Conservation (phyloP, 345 rosid genomes). For the Gossypium rotundifolium region DNA sequence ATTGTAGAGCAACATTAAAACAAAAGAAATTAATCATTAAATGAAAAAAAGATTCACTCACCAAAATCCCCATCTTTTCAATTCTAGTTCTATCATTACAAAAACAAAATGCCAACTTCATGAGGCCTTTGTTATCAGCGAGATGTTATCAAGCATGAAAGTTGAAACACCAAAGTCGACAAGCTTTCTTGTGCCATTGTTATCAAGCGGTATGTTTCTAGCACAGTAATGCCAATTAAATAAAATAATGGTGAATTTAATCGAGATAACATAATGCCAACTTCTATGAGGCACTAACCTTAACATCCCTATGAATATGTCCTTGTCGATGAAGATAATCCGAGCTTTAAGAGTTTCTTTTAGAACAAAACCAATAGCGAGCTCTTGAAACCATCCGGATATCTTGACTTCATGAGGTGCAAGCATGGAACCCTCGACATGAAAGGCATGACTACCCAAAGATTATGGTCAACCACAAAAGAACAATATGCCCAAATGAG, state of each 20-base stretch:
- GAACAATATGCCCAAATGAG: constrained; percentile 76
- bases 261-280: not conserved
- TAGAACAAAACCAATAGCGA: constrained; percentile 67
- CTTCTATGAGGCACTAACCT: constrained; percentile 7
- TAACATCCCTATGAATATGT: constrained; percentile 93
- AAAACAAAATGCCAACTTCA: no score
- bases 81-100: no score
- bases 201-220: constrained; percentile 82
- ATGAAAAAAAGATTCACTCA: not conserved
- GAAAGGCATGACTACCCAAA: constrained; percentile 95
- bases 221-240: constrained; percentile 35
- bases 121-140: no score
- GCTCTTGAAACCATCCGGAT: constrained; percentile 86
- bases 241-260: not conserved
- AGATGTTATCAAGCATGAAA: no score
- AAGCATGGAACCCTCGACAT: constrained; percentile 94
- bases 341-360: constrained; percentile 94
- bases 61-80: no score
- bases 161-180: constrained; percentile 95
- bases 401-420: constrained; percentile 82
- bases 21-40: not conserved
- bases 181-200: constrained; percentile 69
- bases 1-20: not conserved
- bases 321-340: constrained; percentile 93
- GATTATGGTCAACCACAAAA: constrained; percentile 68